Evolutionary conservation across 176 grass and related monocot genomes (phyloP).

Genomic region (Oryza nivara): DNA sequence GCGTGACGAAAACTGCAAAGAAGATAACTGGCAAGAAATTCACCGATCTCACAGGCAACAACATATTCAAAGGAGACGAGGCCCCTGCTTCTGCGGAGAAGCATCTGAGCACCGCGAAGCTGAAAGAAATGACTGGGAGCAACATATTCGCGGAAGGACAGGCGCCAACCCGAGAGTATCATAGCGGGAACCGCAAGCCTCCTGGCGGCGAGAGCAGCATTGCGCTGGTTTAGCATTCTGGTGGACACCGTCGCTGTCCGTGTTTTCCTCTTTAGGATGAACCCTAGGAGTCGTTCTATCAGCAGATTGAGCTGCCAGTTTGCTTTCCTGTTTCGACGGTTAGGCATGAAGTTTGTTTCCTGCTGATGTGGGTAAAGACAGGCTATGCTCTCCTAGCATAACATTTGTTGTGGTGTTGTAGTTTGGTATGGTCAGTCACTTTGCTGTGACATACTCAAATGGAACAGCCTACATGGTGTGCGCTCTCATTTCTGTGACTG

Average conservation of each 20-base stretch:
- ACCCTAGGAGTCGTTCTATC: conserved; percentile 28
- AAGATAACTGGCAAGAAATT: conserved; percentile 71
- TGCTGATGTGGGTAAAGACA: conserved; percentile 39
- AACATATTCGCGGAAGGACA: conserved; percentile 86
- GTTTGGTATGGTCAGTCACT: conserved; percentile 29
- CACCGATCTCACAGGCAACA: conserved; percentile 65
- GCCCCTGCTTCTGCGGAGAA: conserved; percentile 55
- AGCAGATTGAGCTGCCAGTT: conserved; percentile 27
- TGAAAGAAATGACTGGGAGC: conserved; percentile 81
- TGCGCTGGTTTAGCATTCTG: conserved; percentile 58
- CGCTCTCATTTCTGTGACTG: neutral
- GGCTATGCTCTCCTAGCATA: conserved; percentile 34
- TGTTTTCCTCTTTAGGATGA: conserved; percentile 18
- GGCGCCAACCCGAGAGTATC: conserved; percentile 47
- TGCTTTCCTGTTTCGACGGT: conserved; percentile 32
- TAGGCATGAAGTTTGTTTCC: conserved; percentile 3
- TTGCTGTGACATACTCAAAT: conserved; percentile 44
- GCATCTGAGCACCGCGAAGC: conserved; percentile 65
- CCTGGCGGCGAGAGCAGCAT: conserved; percentile 91
- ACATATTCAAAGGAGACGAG: conserved; percentile 74
- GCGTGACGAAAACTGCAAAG: conserved; percentile 55
- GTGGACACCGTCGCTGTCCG: neutral
- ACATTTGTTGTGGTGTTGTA: conserved; percentile 26
- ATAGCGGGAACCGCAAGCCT: conserved; percentile 75
- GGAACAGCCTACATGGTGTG: conserved; percentile 34